phyloP scores from a whole-genome alignment of 2,329 filamentous ascomycete species.

The Sphaerulina musiva region DNA sequence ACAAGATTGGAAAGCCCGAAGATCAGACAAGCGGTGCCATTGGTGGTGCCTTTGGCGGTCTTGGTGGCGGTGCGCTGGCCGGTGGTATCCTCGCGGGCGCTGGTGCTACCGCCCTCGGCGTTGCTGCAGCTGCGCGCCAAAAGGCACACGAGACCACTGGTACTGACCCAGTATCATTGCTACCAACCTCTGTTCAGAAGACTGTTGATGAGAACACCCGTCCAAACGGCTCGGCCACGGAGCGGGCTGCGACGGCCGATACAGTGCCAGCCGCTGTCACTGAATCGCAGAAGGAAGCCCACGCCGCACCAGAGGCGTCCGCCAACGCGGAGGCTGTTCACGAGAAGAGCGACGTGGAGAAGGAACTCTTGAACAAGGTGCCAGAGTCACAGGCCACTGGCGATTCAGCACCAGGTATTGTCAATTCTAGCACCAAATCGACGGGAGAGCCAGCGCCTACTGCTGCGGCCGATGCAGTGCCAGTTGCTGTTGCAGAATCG shows the following conservation, averaged over 20 bases:
- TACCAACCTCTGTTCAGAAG: constrained; percentile 40
- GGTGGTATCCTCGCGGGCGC: constrained; percentile 32
- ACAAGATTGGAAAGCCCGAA: constrained; percentile 49
- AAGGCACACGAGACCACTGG: constrained; percentile 37
- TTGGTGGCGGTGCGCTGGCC: not conserved
- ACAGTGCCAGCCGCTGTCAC: constrained; percentile 28
- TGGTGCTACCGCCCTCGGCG: constrained; percentile 35
- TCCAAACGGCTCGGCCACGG: constrained; percentile 6
- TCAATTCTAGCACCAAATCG: constrained; percentile 31
- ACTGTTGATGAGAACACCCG: constrained; percentile 34
- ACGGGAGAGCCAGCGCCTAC: constrained; percentile 3
- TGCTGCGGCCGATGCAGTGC: not conserved
- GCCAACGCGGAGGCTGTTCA: constrained; percentile 60
- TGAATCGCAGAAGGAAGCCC: constrained; percentile 29
- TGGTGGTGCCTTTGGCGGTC: constrained; percentile 37
- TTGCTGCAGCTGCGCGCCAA: constrained; percentile 38
- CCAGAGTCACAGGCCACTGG: constrained; percentile 38
- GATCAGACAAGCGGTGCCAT: constrained; percentile 23
- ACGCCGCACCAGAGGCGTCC: constrained; percentile 61
- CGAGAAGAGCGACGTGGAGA: constrained; percentile 69
- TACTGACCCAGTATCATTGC: constrained; percentile 44
- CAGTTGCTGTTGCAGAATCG: constrained; percentile 9
- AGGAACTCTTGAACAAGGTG: constrained; percentile 62
- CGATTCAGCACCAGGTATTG: constrained; percentile 40
- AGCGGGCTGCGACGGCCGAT: constrained; percentile 5